Base-by-base conservation (phyloP, 129 eudicot genomes). In the Oenanthe sinensis region DNA sequence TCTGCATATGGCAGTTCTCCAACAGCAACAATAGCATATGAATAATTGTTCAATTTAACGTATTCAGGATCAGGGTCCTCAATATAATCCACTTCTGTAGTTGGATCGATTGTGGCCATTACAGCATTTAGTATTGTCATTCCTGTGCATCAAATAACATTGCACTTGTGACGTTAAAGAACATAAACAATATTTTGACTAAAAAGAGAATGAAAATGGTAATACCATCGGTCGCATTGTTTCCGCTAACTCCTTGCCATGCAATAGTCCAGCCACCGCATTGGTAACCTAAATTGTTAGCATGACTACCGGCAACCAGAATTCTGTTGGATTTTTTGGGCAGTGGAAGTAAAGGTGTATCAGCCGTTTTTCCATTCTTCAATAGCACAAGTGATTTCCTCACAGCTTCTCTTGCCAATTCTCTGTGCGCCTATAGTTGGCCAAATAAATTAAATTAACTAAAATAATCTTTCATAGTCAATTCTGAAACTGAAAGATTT, bases 301-400 rank as follows among this genome's bases (percentile, higher is more conserved):
- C 77, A n/a, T 74, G 77, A 6, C 52, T 40, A 4, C 77, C 77
- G 24, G 77, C 77, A 46, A 74, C 77, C 19, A 74, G 49, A 22
- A 71, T 42, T 71, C 45, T 71, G 15, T 4, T 39, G 24, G 28
- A 42, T 49, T 71, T 71, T 42, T 71, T 71, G 6, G 75, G 47
- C 75, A 71, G 49, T 6, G 75, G 75, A 71, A 71, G 47, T 20
- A 71, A 17, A 20, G 75, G 75, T 37, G 48, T 39, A 71, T 71
- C 75, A 37, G 75, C 47, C 9, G 72, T 3, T 71, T 71, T 71
- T 43, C 75, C 75, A 40, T 71, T 71, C 49, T 71, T 71, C 28
- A 71, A 20, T n/a, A 74, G 77, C 77, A 74, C 77, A 5, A 74
- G 58, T 6, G 77, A 74, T 74, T 74, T 74, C 58, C 77, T 74